Evolutionary conservation across 352 stramenopile species (phyloP).

Genomic region (Globisporangium polare): DNA sequence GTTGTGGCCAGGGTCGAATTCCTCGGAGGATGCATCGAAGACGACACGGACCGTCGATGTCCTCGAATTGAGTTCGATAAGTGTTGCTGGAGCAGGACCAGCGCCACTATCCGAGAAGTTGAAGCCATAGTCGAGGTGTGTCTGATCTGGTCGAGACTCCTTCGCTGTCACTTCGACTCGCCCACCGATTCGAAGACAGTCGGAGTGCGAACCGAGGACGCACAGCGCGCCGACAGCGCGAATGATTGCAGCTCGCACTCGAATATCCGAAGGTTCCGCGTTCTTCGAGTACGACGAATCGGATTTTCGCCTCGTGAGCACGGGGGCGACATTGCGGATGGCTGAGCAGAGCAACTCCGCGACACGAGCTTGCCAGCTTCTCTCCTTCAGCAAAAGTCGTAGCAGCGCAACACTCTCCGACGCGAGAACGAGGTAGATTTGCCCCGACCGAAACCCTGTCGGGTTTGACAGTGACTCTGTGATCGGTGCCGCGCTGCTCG

Average conservation of each 20-base stretch:
- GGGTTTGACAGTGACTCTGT: conserved; percentile 78
- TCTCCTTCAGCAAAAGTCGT: conserved; percentile 63
- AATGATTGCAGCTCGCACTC: conserved; percentile 66
- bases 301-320: conserved; percentile 41
- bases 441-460: conserved; percentile 73
- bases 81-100: conserved; percentile 53
- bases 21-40: conserved; percentile 60
- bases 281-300: conserved; percentile 10
- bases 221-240: conserved; percentile 77
- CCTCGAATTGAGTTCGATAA: conserved; percentile 70
- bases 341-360: conserved; percentile 61
- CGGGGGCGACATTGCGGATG: conserved; percentile 71
- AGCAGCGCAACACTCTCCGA: conserved; percentile 83
- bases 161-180: conserved; percentile 67
- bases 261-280: conserved; percentile 47
- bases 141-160: conserved; percentile 22
- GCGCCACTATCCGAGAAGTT: conserved; percentile 32
- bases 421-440: conserved; percentile 72
- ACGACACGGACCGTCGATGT: conserved; percentile 72
- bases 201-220: conserved; percentile 78
- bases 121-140: conserved; percentile 45
- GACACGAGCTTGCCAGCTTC: conserved; percentile 56
- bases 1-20: conserved; percentile 79
- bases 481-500: conserved; percentile 27
- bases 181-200: conserved; percentile 80